These are phyloP conservation scores for Lachnellula suecica DNA, from an alignment of 2,329 filamentous ascomycete genomes.

Conservation along the genomic window DNA sequence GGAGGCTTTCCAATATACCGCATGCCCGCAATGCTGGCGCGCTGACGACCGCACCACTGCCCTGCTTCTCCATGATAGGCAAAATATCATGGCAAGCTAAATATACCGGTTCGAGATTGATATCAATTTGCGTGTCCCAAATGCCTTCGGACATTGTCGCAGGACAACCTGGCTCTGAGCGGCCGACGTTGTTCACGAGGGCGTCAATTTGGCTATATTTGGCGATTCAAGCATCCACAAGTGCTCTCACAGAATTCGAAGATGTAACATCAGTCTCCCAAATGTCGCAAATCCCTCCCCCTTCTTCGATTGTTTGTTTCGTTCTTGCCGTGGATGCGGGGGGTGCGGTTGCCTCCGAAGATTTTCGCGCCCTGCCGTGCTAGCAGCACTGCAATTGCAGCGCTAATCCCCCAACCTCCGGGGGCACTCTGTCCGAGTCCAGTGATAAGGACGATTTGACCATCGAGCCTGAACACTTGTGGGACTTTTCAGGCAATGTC, in stretches of 20 bases:
- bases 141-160: constrained; percentile 46
- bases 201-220: constrained; percentile 58
- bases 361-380: constrained; percentile 47
- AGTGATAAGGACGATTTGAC: constrained; percentile 44
- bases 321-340: constrained; percentile 40
- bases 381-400: constrained; percentile 47
- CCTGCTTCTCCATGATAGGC: constrained; percentile 50
- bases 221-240: constrained; percentile 51
- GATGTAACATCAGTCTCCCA: constrained; percentile 48
- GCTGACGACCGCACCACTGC: constrained; percentile 44
- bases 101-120: constrained; percentile 58
- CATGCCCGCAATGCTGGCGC: constrained; percentile 51
- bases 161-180: constrained; percentile 51
- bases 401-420: constrained; percentile 49
- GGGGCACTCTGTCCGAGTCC: constrained; percentile 43
- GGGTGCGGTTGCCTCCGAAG: constrained; percentile 50
- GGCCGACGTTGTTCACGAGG: constrained; percentile 60
- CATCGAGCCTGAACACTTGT: constrained; percentile 36
- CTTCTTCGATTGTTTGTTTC: constrained; percentile 34
- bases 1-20: constrained; percentile 52
- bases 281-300: constrained; percentile 34
- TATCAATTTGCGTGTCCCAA: constrained; percentile 52
- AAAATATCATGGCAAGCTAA: constrained; percentile 51
- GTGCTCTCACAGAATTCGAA: constrained; percentile 47
- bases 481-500: too few relatives aligned